phyloP scores from a whole-genome alignment of 2,329 filamentous ascomycete genomes.

The Stylonectria norvegica region DNA sequence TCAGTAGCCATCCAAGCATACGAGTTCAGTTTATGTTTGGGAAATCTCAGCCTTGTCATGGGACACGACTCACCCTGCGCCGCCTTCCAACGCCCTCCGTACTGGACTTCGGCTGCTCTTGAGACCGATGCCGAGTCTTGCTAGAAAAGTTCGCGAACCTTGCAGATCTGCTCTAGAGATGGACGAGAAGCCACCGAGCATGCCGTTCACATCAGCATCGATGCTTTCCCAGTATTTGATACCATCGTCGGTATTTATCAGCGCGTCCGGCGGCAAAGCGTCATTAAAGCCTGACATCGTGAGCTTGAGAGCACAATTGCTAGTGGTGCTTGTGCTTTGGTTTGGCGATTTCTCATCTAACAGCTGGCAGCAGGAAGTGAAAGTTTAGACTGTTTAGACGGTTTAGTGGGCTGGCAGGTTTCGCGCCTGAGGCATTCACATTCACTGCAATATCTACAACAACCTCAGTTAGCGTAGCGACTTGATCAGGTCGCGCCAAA shows the following conservation, averaged over 20 bases:
- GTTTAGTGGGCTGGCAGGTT: no score
- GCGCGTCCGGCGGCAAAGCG: slow-evolving; percentile 26
- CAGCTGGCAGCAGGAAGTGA: no score
- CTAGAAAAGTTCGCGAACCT: slow-evolving; percentile 65
- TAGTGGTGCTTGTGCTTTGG: no score
- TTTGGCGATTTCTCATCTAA: no score
- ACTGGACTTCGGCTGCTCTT: slow-evolving; percentile 32
- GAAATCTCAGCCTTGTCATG: not conserved
- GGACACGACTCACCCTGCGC: slow-evolving; percentile 35
- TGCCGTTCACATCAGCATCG: slow-evolving; percentile 57
- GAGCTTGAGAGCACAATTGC: no score
- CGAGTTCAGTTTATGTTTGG: not conserved
- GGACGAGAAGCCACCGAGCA: slow-evolving; percentile 67
- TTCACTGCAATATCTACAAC: no score
- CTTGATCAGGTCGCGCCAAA: no score
- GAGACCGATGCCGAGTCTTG: slow-evolving; percentile 54
- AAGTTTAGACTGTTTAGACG: no score
- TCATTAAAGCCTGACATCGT: slow-evolving; percentile 6
- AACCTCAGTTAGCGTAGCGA: no score
- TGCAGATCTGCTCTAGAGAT: slow-evolving; percentile 65
- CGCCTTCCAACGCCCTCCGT: slow-evolving; percentile 34
- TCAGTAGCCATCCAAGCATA: not conserved
- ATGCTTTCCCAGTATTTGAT: slow-evolving; percentile 47
- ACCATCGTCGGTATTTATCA: slow-evolving; percentile 35
- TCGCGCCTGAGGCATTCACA: no score